Evolutionary conservation across 805 yeast genomes (phyloP), one percentile per base, ranked within the genome.

Genomic region (Ogataea trehalophila): DNA sequence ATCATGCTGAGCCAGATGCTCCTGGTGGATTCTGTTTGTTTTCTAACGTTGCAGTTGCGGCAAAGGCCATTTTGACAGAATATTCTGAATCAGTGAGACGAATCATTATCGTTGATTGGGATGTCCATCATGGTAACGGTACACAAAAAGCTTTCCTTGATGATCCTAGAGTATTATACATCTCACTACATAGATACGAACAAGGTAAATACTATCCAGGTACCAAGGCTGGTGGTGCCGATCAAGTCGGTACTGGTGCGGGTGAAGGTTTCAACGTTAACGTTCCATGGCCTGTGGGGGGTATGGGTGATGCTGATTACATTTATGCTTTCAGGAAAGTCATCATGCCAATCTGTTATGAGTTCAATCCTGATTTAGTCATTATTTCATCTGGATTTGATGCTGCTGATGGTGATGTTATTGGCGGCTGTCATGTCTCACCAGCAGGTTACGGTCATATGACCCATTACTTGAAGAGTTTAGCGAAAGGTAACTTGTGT

Each of bases 81-180:
- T 92, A 89, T 65, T 96, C 97, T 0, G 97, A 92, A 59, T 78
- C 88, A 23, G 95, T 92, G 6, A 74, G 95, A 52, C 79, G 79
- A 56, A 87, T 94, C 37, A 80, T 89, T 48, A 83, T 94, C 49
- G 61, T 91, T 20, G 99, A 94, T 66, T 94, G 99, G 99, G 99
- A 94, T 67, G 90, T 94, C 42, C 99, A 94, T 67, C 99, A 94
- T 66, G 99, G 99, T 23, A 94, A 94, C 66, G 99, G 99, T 37
- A 94, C 99, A 1, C 99, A 94, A 66, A 85, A 86, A 63, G 89
- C 95, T 2, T 94, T 94, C 57, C 80, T 80, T 55, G 79, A 87
- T 53, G 97, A 94, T 62, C 95, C 95, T 26, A 73, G 95, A 46
- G 97, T 94, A 8, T 73, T 94, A 34, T 94, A 94, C 66, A 81